Conservation (phyloP, 1,139 yeast genomes). For the Suhomyces coccinellae region DNA sequence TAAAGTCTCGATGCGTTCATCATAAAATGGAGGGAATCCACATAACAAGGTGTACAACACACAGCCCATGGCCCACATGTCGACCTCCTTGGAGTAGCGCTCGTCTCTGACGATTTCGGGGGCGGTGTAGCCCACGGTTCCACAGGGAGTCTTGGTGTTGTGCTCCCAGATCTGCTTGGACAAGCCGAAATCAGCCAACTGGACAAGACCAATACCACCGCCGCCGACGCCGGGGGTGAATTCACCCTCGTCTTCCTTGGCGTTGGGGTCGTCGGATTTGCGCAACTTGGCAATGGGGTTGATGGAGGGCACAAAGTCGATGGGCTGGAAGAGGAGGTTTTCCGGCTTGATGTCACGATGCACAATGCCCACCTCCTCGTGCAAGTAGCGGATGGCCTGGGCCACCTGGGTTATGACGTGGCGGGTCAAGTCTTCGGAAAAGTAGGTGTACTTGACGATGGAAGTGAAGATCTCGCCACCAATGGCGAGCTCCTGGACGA, state of each 20-base stretch:
- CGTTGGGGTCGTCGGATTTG: conserved; percentile 46
- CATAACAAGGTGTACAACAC: conserved; percentile 59
- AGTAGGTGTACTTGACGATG: conserved; percentile 55
- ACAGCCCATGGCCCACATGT: conserved; percentile 67
- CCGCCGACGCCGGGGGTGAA: conserved; percentile 50
- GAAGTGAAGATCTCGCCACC: conserved; percentile 63
- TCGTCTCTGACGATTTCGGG: conserved; percentile 62
- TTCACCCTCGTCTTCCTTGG: conserved; percentile 55
- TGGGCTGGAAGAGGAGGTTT: conserved; percentile 59
- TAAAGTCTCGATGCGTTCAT: conserved; percentile 54
- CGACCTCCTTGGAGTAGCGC: conserved; percentile 59
- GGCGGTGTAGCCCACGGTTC: conserved; percentile 64
- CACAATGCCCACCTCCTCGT: conserved; percentile 57
- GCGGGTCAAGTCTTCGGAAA: conserved; percentile 54
- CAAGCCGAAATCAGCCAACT: conserved; percentile 59
- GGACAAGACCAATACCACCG: conserved; percentile 53
- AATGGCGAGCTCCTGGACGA: conserved; percentile 51
- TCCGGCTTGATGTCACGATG: conserved; percentile 62
- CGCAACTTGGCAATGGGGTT: conserved; percentile 43
- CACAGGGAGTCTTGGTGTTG: conserved; percentile 64
- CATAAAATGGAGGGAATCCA: conserved; percentile 65
- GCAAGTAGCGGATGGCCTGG: conserved; percentile 49
- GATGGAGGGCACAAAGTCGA: conserved; percentile 47
- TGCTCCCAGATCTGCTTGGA: conserved; percentile 58
- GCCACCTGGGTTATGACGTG: conserved; percentile 56